phyloP scores from a whole-genome alignment of 2,329 filamentous ascomycete genomes.

The Cephalotrichum gorgonifer region DNA sequence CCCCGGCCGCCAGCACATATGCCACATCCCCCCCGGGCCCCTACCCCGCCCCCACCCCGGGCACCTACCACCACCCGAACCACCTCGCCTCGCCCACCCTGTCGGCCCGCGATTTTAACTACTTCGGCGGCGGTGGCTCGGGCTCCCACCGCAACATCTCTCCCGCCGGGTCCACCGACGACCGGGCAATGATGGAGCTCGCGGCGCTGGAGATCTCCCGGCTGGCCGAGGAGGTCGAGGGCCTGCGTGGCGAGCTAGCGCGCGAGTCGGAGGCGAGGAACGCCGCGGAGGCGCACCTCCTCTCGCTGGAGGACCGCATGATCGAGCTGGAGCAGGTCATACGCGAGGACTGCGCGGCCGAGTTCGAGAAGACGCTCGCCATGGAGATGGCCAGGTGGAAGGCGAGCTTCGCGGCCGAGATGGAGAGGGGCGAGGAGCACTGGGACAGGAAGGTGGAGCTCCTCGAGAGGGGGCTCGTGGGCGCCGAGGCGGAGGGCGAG shows the following conservation, averaged over 20 bases:
- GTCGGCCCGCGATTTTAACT: background rate
- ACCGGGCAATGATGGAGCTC: conserved; percentile 67
- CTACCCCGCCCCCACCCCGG: conserved; percentile 5
- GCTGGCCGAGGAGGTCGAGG: conserved; percentile 43
- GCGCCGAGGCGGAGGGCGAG: conserved; percentile 32
- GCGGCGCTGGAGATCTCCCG: conserved; percentile 72
- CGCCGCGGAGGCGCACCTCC: conserved; percentile 63
- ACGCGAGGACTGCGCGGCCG: conserved; percentile 77
- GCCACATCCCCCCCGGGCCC: conserved; percentile 12
- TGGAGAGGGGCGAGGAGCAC: conserved; percentile 72
- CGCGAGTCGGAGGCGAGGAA: conserved; percentile 61
- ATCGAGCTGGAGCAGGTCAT: conserved; percentile 69
- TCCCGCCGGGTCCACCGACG: conserved; percentile 29
- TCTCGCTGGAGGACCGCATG: conserved; percentile 56
- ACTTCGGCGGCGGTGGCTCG: conserved; percentile 6
- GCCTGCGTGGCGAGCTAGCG: conserved; percentile 49
- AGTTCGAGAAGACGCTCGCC: conserved; percentile 71
- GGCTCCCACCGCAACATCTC: conserved; percentile 26
- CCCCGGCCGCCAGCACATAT: conserved; percentile 8
- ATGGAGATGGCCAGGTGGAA: conserved; percentile 76
- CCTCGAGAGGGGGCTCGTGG: conserved; percentile 37
- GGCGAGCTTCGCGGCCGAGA: conserved; percentile 64
- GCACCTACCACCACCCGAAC: conserved; percentile 1
- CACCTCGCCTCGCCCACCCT: background rate
- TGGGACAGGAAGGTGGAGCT: conserved; percentile 76